Evolutionary conservation across 176 grass and related monocot genomes (phyloP).

Genomic region (Luzula sylvatica): DNA sequence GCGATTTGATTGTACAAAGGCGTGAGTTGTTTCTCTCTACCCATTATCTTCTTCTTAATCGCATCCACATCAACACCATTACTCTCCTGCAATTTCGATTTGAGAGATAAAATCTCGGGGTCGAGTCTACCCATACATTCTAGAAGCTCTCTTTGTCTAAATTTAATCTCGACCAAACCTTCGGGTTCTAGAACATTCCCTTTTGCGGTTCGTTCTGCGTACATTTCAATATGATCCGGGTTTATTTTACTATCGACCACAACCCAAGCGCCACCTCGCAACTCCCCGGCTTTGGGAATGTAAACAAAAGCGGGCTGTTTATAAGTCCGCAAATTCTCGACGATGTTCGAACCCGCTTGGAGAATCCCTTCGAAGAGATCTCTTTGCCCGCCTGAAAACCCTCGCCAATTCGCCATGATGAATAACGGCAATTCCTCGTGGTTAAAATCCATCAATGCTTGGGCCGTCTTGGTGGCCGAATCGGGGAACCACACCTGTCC

Average conservation of each 20-base stretch:
- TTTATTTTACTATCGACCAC: slow-evolving; percentile 99
- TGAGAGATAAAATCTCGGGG: slow-evolving; percentile 49
- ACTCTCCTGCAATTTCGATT: slow-evolving; percentile 55
- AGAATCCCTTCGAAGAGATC: slow-evolving; percentile 99
- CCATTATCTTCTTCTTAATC: slow-evolving; percentile 35
- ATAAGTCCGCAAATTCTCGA: slow-evolving; percentile 93
- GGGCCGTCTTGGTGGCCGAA: slow-evolving; percentile 92
- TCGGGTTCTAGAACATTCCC: slow-evolving; percentile 94
- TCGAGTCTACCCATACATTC: slow-evolving; percentile 93
- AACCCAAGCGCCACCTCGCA: slow-evolving; percentile 94
- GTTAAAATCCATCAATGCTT: slow-evolving; percentile 92
- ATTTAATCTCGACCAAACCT: slow-evolving; percentile 93
- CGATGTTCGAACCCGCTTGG: slow-evolving; percentile 94
- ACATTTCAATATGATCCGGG: slow-evolving; percentile 96
- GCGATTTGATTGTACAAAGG: slow-evolving; percentile 91
- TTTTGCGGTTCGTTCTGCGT: slow-evolving; percentile 69
- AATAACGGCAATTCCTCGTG: slow-evolving; percentile 80
- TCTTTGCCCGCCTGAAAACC: slow-evolving; percentile 94
- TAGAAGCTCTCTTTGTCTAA: slow-evolving; percentile 67
- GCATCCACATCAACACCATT: slow-evolving; percentile 44
- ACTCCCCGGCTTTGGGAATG: slow-evolving; percentile 84
- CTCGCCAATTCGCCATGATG: slow-evolving; percentile 98
- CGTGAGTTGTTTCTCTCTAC: slow-evolving; percentile 62
- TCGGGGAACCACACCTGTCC: slow-evolving; percentile 98
- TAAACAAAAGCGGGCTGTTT: slow-evolving; percentile 93